These are phyloP conservation scores for Fusarium sp. DNA, from an alignment of 2,329 filamentous ascomycete genomes.

Conservation along the genomic window DNA sequence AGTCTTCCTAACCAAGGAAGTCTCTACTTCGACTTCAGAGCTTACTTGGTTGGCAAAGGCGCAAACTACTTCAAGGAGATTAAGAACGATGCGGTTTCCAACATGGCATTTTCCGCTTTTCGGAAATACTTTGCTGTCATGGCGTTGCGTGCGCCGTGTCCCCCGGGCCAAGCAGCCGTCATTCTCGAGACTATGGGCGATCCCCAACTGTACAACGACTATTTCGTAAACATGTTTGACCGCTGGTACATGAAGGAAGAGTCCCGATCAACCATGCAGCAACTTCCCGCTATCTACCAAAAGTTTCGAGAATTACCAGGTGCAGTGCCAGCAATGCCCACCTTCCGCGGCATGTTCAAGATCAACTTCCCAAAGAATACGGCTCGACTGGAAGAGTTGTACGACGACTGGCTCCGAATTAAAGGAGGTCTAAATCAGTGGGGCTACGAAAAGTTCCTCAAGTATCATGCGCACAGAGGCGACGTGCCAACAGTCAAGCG, in stretches of 20 bases:
- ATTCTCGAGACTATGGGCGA: conserved; percentile 61
- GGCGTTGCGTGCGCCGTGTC: conserved; percentile 54
- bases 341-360: conserved; percentile 64
- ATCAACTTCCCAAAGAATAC: conserved; percentile 57
- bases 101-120: conserved; percentile 48
- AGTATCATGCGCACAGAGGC: conserved; percentile 64
- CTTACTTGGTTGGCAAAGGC: conserved; percentile 51
- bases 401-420: conserved; percentile 64
- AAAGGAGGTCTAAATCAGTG: conserved; percentile 59
- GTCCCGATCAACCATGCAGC: conserved; percentile 48
- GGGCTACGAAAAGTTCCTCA: conserved; percentile 65
- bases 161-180: conserved; percentile 52
- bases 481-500: conserved; percentile 62
- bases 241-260: conserved; percentile 51
- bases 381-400: conserved; percentile 62
- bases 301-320: conserved; percentile 61
- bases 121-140: conserved; percentile 52
- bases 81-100: conserved; percentile 42
- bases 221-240: conserved; percentile 56
- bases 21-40: conserved; percentile 55
- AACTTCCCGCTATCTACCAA: conserved; percentile 61
- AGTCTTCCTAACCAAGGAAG: conserved; percentile 50
- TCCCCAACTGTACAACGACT: conserved; percentile 59
- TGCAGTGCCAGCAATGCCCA: conserved; percentile 54
- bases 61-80: conserved; percentile 44